Percentiles rank a stretch among this genome's conserved stretches.
phyloP scores from a whole-genome alignment of 2,329 filamentous ascomycete genomes.

The Coleophoma crateriformis region DNA sequence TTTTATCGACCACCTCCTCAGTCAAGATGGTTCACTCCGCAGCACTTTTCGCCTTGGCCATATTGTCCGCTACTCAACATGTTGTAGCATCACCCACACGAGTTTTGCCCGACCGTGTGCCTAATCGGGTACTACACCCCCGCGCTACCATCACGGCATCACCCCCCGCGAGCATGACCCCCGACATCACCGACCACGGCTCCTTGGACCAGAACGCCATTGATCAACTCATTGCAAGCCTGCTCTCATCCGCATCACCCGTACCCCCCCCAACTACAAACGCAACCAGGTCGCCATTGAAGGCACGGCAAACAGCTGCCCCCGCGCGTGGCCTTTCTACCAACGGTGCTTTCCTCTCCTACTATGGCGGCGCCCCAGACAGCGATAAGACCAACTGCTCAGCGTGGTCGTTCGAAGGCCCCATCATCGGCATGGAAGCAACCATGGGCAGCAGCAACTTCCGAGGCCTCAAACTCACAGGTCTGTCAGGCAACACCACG shows the following conservation, averaged over 20 bases:
- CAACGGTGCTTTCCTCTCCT: background rate
- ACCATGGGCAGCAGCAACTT: background rate
- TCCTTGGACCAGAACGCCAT: background rate
- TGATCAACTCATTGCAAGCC: background rate
- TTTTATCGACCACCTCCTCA: too few species aligned
- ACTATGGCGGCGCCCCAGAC: background rate
- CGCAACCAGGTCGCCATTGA: background rate
- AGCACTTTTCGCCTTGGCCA: too few species aligned
- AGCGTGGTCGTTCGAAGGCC: background rate
- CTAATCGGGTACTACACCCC: constrained; percentile 9
- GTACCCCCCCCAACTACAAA: background rate
- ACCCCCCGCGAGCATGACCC: background rate
- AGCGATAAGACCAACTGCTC: background rate
- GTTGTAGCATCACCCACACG: too few species aligned
- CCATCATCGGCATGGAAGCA: background rate
- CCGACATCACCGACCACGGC: background rate
- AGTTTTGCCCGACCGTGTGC: too few species aligned
- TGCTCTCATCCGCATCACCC: background rate
- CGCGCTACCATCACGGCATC: background rate
- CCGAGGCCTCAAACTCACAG: background rate
- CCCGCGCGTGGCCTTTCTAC: background rate
- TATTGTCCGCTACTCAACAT: too few species aligned
- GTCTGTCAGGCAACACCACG: background rate
- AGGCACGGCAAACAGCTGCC: background rate
- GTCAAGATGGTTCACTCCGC: too few species aligned